Evolutionary conservation across 1,284 basidiomycete genomes (phyloP), one percentile per base, ranked within the genome.

Genomic region (Trametes versicolor): DNA sequence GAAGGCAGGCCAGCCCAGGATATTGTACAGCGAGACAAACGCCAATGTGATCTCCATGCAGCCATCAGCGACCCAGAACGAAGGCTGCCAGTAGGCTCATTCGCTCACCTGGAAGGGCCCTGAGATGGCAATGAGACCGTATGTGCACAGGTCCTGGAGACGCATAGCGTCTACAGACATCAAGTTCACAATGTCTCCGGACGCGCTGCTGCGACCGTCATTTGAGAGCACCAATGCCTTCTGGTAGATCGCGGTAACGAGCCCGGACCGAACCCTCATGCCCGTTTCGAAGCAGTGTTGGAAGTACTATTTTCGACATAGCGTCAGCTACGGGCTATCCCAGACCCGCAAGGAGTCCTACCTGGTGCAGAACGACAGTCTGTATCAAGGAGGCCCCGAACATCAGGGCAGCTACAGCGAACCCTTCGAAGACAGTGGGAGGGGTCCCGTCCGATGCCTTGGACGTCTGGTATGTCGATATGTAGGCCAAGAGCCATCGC

Each of bases 151-250:
- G 74, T 98, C 96, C 71, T 96, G 95, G 54, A 99, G 82, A 36
- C 95, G 84, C 19, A 90, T 92, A 0, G 95, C 90, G 72, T 95
- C 89, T 36, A 97, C 94, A 13, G 90, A 92, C 92, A 97, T 97
- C 32, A 98, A 79, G 75, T 98, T 98, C 70, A 98, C 95, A 56
- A 98, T 96, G 74, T 98, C 96, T 4, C 97, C 97, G 0, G 94
- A 90, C 0, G 93, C 87, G 41, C 93, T 87, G 73, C 84, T 84
- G 4, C 92, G 87, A 73, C 95, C 95, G 64, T 95, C 91, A 70
- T 91, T 95, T 9, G 93, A 94, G 23, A 98, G 85, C 1, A 93
- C 84, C 23, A 99, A 83, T 0, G 94, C 87, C 77, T 98, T 98
- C 67, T 90, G 83, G 81, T 97, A 98, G 60, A 97, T 94, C 0